A percentile compares a stretch with the other conserved stretches of the same genome.
phyloP scores from a whole-genome alignment of 169 alveolate species.

The Eimeria acervulina region DNA sequence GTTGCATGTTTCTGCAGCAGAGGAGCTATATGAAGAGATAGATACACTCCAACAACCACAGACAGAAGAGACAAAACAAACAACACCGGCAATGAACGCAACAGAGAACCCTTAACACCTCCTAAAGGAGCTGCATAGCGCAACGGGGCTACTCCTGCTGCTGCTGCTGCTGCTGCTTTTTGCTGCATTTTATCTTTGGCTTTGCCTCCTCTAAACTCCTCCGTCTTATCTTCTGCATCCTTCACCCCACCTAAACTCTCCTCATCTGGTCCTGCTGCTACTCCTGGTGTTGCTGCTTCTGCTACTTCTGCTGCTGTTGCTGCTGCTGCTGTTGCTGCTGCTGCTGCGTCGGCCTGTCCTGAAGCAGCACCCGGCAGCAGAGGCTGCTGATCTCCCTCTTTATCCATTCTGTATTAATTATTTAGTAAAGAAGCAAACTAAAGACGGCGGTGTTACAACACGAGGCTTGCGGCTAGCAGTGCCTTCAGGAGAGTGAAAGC shows the following conservation, averaged over 20 bases:
- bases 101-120: neutral
- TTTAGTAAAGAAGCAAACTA: neutral
- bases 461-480: neutral
- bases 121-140: slow-evolving; percentile 52
- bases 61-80: slow-evolving; percentile 14
- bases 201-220: neutral
- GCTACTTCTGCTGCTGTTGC: neutral
- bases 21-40: slow-evolving; percentile 24
- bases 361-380: neutral
- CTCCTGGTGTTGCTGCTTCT: neutral
- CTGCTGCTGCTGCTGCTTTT: neutral
- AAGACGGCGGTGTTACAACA: neutral
- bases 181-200: neutral
- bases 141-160: neutral
- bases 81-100: slow-evolving; percentile 18
- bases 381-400: slow-evolving; percentile 57
- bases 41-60: slow-evolving; percentile 19
- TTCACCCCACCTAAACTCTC: too few relatives aligned
- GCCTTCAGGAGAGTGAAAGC: neutral
- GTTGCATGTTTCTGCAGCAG: slow-evolving; percentile 8
- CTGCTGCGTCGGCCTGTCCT: neutral
- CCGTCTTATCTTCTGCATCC: neutral
- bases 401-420: neutral
- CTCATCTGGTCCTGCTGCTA: neutral
- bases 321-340: neutral